Conservation (phyloP, 2,329 filamentous ascomycete species). For the Xylariaceae sp. region DNA sequence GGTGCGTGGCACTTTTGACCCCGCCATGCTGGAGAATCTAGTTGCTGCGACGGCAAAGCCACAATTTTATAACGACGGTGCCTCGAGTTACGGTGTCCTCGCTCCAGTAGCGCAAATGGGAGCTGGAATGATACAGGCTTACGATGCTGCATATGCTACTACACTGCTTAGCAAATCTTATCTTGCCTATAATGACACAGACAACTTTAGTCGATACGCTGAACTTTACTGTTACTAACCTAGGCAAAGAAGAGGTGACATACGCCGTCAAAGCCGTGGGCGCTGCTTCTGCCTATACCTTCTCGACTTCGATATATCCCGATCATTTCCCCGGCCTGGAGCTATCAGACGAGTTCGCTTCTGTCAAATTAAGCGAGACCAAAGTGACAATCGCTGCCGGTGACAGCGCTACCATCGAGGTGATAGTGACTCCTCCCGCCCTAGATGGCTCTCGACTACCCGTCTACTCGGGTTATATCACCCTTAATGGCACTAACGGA, state of each 20-base stretch:
- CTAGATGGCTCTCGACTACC: conserved; percentile 41
- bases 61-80: conserved; percentile 17
- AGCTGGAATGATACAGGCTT: conserved; percentile 57
- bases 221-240: conserved; percentile 57
- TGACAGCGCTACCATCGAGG: conserved; percentile 34
- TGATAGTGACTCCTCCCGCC: conserved; percentile 44
- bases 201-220: conserved; percentile 47
- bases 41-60: conserved; percentile 22
- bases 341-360: conserved; percentile 40
- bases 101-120: conserved; percentile 61
- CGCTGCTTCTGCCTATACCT: conserved; percentile 54
- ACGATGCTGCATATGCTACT: conserved; percentile 55
- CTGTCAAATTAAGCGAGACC: conserved; percentile 39
- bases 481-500: conserved; percentile 43
- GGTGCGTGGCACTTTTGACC: conserved; percentile 49
- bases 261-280: conserved; percentile 52
- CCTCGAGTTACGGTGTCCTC: conserved; percentile 35
- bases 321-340: conserved; percentile 44
- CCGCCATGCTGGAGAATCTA: conserved; percentile 45
- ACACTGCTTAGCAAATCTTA: conserved; percentile 54
- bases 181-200: conserved; percentile 63
- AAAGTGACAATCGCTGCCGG: conserved; percentile 31
- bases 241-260: conserved; percentile 44
- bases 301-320: conserved; percentile 38
- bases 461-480: conserved; percentile 48